Base-by-base conservation (phyloP, 2,329 filamentous ascomycete genomes). In the Juglanconis sp. region DNA sequence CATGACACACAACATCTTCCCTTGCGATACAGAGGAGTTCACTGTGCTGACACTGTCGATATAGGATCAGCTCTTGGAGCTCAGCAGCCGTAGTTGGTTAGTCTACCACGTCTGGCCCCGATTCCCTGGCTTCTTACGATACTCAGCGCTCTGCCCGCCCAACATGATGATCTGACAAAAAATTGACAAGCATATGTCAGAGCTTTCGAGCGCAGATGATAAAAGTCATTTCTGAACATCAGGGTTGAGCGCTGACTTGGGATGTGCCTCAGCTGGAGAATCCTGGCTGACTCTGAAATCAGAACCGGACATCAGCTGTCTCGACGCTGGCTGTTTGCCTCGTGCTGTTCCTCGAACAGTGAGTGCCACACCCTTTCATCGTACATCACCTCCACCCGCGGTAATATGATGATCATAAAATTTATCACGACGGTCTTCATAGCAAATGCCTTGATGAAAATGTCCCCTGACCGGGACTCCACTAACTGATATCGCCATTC, bases 151-250 rank as follows among this genome's bases (percentile, higher is more conserved):
- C 47, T 10, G 46, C 53, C 46, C 34, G 30, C 40, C 53, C 76
- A 68, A 70, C 69, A 86, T 95, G 91, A 95, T 95, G 91, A 95
- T 83, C 75, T 81, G 88, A 85, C 81, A 80, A 82, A 84, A 81
- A 76, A 78, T 88, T 87, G 91, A 96, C 92, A 96, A 96, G 91
- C 91, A 96, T 96, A 96, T 96, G 91, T 96, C 92, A 83, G 88
- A 96, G 92, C 86, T 82, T 79, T 65, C 74, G 73, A 73, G 79
- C 79, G 63, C 70, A 71, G 76, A 81, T 72, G 82, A 85, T 68
- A 77, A 65, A 57, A 70, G 75, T 79, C 72, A 70, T 77, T 69
- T 76, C 77, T 79, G 77, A 79, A 64, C 55, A 34, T 44, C 40
- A 46, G 36, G 51, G 54, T 54, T 61, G 50, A 42, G 42, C 32